These are phyloP conservation scores for Torrubiellomyces zombiae DNA, from an alignment of 2,329 filamentous ascomycete species.

Conservation along the genomic window DNA sequence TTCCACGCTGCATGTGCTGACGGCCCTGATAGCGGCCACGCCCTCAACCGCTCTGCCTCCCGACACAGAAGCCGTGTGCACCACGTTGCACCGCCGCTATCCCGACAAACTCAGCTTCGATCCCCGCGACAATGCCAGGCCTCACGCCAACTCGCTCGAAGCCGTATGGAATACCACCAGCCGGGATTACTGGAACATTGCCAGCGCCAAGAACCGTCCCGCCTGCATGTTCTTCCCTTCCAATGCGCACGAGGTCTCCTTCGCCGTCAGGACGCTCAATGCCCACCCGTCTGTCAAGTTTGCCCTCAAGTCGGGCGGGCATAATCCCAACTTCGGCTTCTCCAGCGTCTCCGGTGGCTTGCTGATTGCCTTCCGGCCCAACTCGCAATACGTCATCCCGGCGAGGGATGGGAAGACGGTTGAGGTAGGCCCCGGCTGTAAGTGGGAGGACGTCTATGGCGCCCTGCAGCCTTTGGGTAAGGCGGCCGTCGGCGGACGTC, in stretches of 20 bases:
- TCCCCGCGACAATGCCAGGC: slow-evolving; percentile 1
- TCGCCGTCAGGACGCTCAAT: slow-evolving; percentile 31
- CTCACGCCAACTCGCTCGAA: slow-evolving; percentile 4
- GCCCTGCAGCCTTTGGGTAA: slow-evolving; percentile 24
- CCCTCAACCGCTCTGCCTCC: no score
- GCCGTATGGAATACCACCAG: slow-evolving; percentile 7
- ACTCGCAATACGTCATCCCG: slow-evolving; percentile 2
- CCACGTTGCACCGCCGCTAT: slow-evolving; percentile 3
- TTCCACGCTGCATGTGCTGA: no score
- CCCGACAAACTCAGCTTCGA: slow-evolving; percentile 7
- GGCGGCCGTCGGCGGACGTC: slow-evolving; percentile 25
- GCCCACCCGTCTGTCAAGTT: slow-evolving; percentile 28
- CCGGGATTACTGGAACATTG: slow-evolving; percentile 8
- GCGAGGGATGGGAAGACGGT: slow-evolving; percentile 19
- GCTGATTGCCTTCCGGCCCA: slow-evolving; percentile 17
- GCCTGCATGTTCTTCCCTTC: slow-evolving; percentile 29
- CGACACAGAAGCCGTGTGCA: slow-evolving; percentile 6
- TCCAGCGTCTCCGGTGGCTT: slow-evolving; percentile 32
- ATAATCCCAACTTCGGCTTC: slow-evolving; percentile 36
- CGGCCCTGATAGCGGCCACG: no score
- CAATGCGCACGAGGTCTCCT: slow-evolving; percentile 32
- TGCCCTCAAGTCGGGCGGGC: slow-evolving; percentile 39
- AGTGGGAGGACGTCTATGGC: slow-evolving; percentile 23
- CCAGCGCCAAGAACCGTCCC: slow-evolving; percentile 3
- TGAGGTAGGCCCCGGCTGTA: slow-evolving; percentile 27